phyloP scores from a whole-genome alignment of 805 yeast species.

The Yarrowia keelungensis region DNA sequence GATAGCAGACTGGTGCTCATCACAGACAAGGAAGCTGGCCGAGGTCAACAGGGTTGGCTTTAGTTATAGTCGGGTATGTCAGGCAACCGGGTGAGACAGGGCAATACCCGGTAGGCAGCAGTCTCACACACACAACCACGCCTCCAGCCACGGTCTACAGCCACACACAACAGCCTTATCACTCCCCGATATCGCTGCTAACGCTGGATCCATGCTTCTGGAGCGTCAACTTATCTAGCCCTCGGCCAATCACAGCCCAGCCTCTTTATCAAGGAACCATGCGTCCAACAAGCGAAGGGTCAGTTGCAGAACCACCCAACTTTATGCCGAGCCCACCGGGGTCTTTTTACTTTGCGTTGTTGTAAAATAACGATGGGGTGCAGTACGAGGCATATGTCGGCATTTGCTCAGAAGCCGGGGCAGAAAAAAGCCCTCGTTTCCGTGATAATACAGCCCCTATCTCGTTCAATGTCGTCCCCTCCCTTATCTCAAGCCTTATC shows the following conservation, averaged over 20 bases:
- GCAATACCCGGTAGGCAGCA: background rate
- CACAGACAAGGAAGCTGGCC: conserved; percentile 14
- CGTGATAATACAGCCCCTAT: too few relatives aligned
- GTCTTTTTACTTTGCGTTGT: background rate
- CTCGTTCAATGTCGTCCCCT: too few relatives aligned
- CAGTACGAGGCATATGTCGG: background rate
- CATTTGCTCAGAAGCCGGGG: background rate
- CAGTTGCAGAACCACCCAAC: conserved; percentile 1
- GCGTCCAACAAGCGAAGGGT: conserved; percentile 14
- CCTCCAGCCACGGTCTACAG: background rate
- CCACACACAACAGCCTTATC: conserved; percentile 15
- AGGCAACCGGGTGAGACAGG: conserved; percentile 2
- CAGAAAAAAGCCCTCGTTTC: background rate
- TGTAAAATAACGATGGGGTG: background rate
- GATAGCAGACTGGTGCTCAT: background rate
- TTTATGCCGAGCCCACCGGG: conserved; percentile 6
- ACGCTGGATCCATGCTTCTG: conserved; percentile 13
- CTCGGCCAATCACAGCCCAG: conserved; percentile 10
- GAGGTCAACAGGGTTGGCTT: conserved; percentile 31
- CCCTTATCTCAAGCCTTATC: conserved; percentile 9
- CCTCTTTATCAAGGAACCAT: conserved; percentile 28
- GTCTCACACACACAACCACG: too few relatives aligned
- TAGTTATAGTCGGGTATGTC: conserved; percentile 9
- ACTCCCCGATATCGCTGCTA: background rate
- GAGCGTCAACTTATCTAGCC: background rate